Evolutionary conservation across 169 alveolate genomes (phyloP), one percentile per base, ranked within the genome.

Genomic region (Plasmodium coatneyi): DNA sequence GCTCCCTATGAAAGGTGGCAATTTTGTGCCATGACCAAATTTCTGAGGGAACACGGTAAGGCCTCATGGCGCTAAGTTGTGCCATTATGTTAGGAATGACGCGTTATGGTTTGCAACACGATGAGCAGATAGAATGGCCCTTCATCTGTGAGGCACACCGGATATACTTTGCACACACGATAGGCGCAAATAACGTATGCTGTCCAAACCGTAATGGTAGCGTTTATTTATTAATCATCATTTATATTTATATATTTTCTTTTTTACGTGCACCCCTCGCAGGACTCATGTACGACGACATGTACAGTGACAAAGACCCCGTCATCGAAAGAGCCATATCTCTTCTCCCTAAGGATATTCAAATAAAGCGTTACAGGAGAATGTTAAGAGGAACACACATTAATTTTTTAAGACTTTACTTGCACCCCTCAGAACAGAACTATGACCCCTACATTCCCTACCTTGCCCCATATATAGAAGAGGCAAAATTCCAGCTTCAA

Each of bases 391-490:
- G 98, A 32, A 93, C 94, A 72, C 97, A 96, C 36, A 93, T 96
- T 54, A 95, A 96, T 54, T 92, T 81, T 71, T 70, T 96, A 56
- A 95, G 98, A 43, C 80, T 95, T 46, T 83, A 83, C 25, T 94
- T 96, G 30, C 96, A 95, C 9, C 95, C 96, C 72, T 97, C 96
- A 92, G 97, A 95, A 30, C 98, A 97, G 89, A 97, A 97, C 84
- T 97, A 97, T 83, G 98, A 97, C 76, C 98, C 98, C 5, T 96
- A 95, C 84, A 95, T 97, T 39, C 98, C 98, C 0, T 97, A 97
- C 83, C 89, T 97, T 87, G 98, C 98, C 34, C 98, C 98, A 22
- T 97, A 95, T 82, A 95, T 97, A n/a, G 98, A 97, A 92, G 98
- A 97, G 90, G 98, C 98, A 39, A 97, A 97, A 92, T 97, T 97